Base-by-base conservation (phyloP, 768 basidiomycete species). In the Collybia sordida region DNA sequence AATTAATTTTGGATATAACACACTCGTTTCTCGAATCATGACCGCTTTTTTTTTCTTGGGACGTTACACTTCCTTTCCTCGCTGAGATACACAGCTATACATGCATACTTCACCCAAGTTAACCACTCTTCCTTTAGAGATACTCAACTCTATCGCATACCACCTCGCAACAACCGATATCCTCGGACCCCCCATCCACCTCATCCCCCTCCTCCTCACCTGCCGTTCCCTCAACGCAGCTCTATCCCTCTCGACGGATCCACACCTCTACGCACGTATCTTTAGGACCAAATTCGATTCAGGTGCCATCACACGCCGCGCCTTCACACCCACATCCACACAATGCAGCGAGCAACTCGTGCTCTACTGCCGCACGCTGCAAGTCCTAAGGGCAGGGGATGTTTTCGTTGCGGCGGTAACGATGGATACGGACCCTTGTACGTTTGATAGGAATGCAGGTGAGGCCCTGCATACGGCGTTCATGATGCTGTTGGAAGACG, bases 281-380 rank as follows among this genome's bases (percentile, higher is more conserved):
- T 88, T 81, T 59, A 68, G 69, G 12, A 49, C 62, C 60, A 78
- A 73, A 59, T 89, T 88, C 68, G 86, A 89, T 62, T 44, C 54
- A 2, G 64, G 65, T 21, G 81, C 86, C 0, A 68, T 80, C 37
- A 25, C 52, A 1, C 78, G 88, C 19, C 74, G 89, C 37, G 67
- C 67, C 3, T 74, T 85, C 50, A 63, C 66, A 14, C 67, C 71
- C 0, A 55, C 56, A 9, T 60, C 64, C 1, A 12, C 24, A 0
- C 67, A 73, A 21, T 69, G 61, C 58, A 57, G 63, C 45, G 58
- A 64, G 38, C 72, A 78, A 59, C 60, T 78, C 56, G 22, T 55
- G 21, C 28, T 65, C 47, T 59, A 71, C 69, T 69, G 68, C 60
- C 50, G 42, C 19, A 39, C 79, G 66, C 63, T 81, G 72, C 56